These are phyloP conservation scores for Leptodontidium sp. DNA, from an alignment of 2,329 filamentous ascomycete genomes.

Conservation along the genomic window DNA sequence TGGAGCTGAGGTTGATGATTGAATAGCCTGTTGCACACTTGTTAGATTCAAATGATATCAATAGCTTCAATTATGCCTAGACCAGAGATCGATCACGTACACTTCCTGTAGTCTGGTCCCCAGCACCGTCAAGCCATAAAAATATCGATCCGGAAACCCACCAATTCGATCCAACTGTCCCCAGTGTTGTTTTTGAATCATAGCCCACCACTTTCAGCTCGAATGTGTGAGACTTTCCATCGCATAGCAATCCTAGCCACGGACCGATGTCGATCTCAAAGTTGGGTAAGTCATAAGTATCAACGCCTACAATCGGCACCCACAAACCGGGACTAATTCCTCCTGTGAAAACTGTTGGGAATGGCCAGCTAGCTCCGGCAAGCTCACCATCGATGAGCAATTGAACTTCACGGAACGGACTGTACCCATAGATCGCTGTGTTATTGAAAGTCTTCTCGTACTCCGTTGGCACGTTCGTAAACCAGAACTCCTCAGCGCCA, in stretches of 20 bases:
- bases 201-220: conserved; percentile 71
- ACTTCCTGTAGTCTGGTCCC: conserved; percentile 27
- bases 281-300: conserved; percentile 79
- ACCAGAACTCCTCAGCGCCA: conserved; percentile 83
- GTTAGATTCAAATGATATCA: neutral
- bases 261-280: conserved; percentile 82
- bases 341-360: conserved; percentile 80
- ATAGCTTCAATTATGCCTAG: neutral
- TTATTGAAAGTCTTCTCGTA: conserved; percentile 66
- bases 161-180: conserved; percentile 70
- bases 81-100: conserved; percentile 18
- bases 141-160: conserved; percentile 80
- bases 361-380: conserved; percentile 79
- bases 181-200: conserved; percentile 57
- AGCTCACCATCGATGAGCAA: conserved; percentile 73
- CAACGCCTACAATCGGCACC: conserved; percentile 76
- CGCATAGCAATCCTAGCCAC: conserved; percentile 72
- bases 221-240: conserved; percentile 70
- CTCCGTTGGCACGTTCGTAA: conserved; percentile 73
- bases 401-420: conserved; percentile 79
- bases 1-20: conserved; percentile 23
- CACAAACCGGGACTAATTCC: conserved; percentile 78
- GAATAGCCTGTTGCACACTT: conserved; percentile 15
- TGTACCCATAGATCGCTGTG: conserved; percentile 64
- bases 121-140: conserved; percentile 59